Percentiles rank a stretch among this genome's conserved stretches.
Evolutionary conservation across 805 yeast species (phyloP).

Genomic region (Starmerella riodocensis): DNA sequence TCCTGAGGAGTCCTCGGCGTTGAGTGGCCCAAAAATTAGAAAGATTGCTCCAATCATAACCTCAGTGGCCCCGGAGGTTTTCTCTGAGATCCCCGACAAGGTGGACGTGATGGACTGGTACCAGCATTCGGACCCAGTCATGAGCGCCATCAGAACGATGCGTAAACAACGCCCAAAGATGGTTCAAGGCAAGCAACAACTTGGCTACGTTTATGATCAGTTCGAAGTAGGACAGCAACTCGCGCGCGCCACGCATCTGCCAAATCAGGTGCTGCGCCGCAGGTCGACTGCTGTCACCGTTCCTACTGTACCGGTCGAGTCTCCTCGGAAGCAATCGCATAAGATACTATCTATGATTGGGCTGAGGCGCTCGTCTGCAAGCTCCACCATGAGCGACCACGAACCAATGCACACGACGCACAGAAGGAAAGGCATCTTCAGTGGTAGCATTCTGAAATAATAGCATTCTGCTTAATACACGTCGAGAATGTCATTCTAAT

Average conservation of each 20-base stretch:
- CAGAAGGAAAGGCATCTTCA: not conserved
- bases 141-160: slow-evolving; percentile 25
- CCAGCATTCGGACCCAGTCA: slow-evolving; percentile 18
- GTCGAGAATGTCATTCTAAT: too few relatives aligned
- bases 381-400: too few relatives aligned
- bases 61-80: slow-evolving; percentile 22
- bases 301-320: too few relatives aligned
- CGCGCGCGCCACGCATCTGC: slow-evolving; percentile 14
- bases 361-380: too few relatives aligned
- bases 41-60: slow-evolving; percentile 21
- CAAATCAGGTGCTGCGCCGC: slow-evolving; percentile 4
- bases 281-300: slow-evolving; percentile 7
- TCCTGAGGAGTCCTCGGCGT: slow-evolving; percentile 9
- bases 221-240: slow-evolving; percentile 24
- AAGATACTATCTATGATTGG: too few relatives aligned
- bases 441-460: too few relatives aligned
- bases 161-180: slow-evolving; percentile 32
- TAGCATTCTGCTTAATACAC: too few relatives aligned
- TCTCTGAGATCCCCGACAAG: slow-evolving; percentile 17
- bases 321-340: too few relatives aligned
- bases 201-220: slow-evolving; percentile 29
- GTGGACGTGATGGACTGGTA: slow-evolving; percentile 20
- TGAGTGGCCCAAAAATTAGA: slow-evolving; percentile 17
- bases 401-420: too few relatives aligned
- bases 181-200: slow-evolving; percentile 32